Evolutionary conservation across 2,329 filamentous ascomycete genomes (phyloP).

Genomic region (Fusarium sp.): DNA sequence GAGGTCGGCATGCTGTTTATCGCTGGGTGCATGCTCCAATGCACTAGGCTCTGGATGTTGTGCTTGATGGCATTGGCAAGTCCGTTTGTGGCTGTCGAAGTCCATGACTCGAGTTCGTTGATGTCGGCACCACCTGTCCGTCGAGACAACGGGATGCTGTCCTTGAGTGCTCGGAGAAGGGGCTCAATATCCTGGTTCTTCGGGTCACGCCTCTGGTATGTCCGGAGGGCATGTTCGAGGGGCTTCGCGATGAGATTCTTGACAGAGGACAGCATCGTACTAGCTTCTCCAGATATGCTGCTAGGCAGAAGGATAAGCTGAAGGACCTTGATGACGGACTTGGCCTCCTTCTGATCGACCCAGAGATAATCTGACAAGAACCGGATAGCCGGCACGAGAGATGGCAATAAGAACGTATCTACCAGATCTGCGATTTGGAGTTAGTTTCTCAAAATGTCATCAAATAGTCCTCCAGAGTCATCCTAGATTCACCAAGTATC

Average conservation of each 20-base stretch:
- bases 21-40: slow-evolving; percentile 72
- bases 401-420: slow-evolving; percentile 83
- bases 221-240: slow-evolving; percentile 74
- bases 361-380: slow-evolving; percentile 79
- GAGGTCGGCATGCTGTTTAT: slow-evolving; percentile 68
- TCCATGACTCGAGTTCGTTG: slow-evolving; percentile 77
- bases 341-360: slow-evolving; percentile 73
- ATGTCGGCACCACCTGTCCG: slow-evolving; percentile 72
- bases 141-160: slow-evolving; percentile 67
- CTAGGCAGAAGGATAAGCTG: slow-evolving; percentile 78
- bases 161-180: slow-evolving; percentile 73
- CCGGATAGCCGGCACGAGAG: slow-evolving; percentile 77
- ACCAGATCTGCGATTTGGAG: slow-evolving; percentile 68
- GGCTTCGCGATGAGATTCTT: slow-evolving; percentile 78
- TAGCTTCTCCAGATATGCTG: slow-evolving; percentile 78
- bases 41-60: slow-evolving; percentile 71
- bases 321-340: slow-evolving; percentile 77
- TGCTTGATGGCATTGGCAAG: slow-evolving; percentile 69
- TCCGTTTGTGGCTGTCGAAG: slow-evolving; percentile 65
- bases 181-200: slow-evolving; percentile 77
- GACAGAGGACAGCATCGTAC: slow-evolving; percentile 76
- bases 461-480: background rate
- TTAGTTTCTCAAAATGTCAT: background rate
- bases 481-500: background rate
- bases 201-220: slow-evolving; percentile 74